These are phyloP conservation scores for Coemansia sp. DNA, from an alignment of 192 early-diverging fungal species.

Conservation along the genomic window DNA sequence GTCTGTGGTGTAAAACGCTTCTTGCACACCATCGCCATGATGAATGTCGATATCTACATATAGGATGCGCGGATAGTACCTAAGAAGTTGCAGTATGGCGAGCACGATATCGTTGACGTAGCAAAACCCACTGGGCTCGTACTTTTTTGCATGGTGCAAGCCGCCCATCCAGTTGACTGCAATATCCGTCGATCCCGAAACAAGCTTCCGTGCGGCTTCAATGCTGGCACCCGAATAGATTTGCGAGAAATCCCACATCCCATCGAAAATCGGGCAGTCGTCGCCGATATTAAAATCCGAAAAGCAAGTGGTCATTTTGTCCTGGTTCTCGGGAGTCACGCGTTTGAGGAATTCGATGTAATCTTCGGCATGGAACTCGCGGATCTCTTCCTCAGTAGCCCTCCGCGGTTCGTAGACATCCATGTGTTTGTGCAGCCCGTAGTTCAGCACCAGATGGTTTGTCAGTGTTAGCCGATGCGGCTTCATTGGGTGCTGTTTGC, in stretches of 20 bases:
- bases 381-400: conserved; percentile 88
- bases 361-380: conserved; percentile 92
- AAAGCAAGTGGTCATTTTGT: conserved; percentile 58
- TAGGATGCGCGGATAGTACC: conserved; percentile 82
- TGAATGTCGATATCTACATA: conserved; percentile 95
- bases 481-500: conserved; percentile 80
- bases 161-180: conserved; percentile 94
- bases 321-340: conserved; percentile 73
- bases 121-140: conserved; percentile 90
- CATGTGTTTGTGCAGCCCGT: conserved; percentile 89
- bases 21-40: conserved; percentile 94
- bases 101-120: conserved; percentile 95
- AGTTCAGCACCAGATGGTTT: conserved; percentile 90
- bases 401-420: conserved; percentile 80
- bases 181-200: conserved; percentile 80
- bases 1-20: conserved; percentile 90
- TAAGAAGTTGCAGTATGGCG: conserved; percentile 71
- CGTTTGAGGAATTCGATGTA: conserved; percentile 95
- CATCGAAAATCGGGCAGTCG: conserved; percentile 97
- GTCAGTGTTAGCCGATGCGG: conserved; percentile 93
- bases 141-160: conserved; percentile 79
- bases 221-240: conserved; percentile 94
- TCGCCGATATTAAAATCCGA: conserved; percentile 89
- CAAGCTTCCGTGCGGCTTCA: conserved; percentile 84
- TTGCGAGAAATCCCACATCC: conserved; percentile 92